These are phyloP conservation scores for Talaromyces stipitatus DNA, from an alignment of 495 filamentous ascomycete genomes.

Conservation along the genomic window DNA sequence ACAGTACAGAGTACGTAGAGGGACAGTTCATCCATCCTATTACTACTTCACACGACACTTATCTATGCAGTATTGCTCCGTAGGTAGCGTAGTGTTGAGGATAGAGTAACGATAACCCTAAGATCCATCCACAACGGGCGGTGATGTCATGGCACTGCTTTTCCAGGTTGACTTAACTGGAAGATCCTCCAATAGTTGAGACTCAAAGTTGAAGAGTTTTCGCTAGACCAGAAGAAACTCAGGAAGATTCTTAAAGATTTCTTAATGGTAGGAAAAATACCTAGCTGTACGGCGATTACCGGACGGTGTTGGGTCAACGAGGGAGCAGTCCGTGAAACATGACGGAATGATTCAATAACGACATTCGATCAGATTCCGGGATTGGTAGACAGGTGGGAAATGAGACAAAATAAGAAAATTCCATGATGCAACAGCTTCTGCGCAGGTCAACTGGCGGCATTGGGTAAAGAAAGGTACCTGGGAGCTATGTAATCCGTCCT, in stretches of 20 bases:
- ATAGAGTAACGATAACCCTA: too few species aligned
- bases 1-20: neutral
- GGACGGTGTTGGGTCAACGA: neutral
- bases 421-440: neutral
- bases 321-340: neutral
- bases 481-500: too few species aligned
- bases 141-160: neutral
- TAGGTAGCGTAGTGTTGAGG: too few species aligned
- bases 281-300: neutral
- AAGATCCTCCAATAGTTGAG: neutral
- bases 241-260: too few species aligned
- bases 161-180: neutral
- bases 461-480: too few species aligned
- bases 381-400: too few species aligned
- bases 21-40: neutral
- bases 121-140: too few species aligned
- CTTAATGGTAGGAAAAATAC: too few species aligned
- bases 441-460: too few species aligned
- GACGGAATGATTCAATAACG: conserved; percentile 1
- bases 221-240: too few species aligned
- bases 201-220: neutral
- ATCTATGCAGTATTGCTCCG: too few species aligned
- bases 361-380: neutral
- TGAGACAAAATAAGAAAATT: neutral
- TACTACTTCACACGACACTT: neutral